Base-by-base conservation (phyloP, 495 filamentous ascomycete genomes). In the Hyaloscypha variabilis region DNA sequence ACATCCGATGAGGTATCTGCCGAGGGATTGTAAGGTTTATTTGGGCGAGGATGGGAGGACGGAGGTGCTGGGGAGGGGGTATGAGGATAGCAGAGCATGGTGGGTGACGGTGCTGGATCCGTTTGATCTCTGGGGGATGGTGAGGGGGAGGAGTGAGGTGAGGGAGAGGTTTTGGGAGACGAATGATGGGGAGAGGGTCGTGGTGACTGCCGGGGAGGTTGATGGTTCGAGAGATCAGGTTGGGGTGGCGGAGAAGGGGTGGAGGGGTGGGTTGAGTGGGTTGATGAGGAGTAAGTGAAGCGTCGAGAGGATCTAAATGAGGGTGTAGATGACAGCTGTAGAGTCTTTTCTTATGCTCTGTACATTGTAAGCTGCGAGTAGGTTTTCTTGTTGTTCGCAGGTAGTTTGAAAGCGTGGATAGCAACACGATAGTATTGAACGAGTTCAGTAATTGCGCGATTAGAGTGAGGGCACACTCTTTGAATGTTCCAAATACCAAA, bases 51-150 rank as follows among this genome's bases (percentile, higher is more conserved):
- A 92, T 71, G 90, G 89, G 2, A 75, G 83, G 19, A 88, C 86
- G 0, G 90, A 92, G 77, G 72, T 90, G 42, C 77, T 77, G 51
- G 88, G 89, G 0, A 83, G 84, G 3, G 89, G 88, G 2, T 91
- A 85, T 66, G 73, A 83, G 56, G 87, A 91, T 64, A 63, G 72
- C 34, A 74, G 89, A 49, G 73, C 71, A 28, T 82, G 83, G 51
- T 46, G 83, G 31, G 52, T 81, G 4, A 91, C 87, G 0, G 34
- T 91, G 10, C 3, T 91, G 14, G 89, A 92, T 73, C 89, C 89
- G 3, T 90, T 92, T 74, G 87, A 90, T 68, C 26, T 91, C 8
- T 68, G 70, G n/a, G 88, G 88, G 2, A 72, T 90, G 66, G 70
- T 86, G 42, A 78, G 69, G 64, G 80, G 81, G 6, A 79, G 71